Evolutionary conservation across 2,329 filamentous ascomycete species (phyloP).

Genomic region (Colletotrichum nymphaeae): DNA sequence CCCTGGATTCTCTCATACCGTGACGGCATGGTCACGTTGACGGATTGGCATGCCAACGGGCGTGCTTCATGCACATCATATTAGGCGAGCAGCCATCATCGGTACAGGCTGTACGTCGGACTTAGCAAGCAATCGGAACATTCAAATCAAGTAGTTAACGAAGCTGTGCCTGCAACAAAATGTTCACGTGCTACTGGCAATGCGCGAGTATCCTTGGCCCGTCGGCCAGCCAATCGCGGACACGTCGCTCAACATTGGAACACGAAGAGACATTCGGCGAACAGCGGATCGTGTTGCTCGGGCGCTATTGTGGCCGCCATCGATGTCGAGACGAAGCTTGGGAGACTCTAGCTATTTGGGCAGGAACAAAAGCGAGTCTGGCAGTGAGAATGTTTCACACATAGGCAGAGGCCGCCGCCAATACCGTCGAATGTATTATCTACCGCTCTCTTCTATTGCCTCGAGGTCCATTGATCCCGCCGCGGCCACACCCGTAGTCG

Average conservation of each 20-base stretch:
- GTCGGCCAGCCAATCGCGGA: constrained; percentile 2
- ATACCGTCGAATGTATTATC: constrained; percentile 23
- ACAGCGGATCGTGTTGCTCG: background rate
- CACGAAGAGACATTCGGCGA: background rate
- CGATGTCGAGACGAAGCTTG: background rate
- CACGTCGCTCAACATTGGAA: background rate
- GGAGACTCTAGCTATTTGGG: background rate
- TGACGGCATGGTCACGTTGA: constrained; percentile 17
- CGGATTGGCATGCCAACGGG: constrained; percentile 1
- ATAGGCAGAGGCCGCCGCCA: background rate
- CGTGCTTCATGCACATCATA: constrained; percentile 10
- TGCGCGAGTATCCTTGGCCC: constrained; percentile 2
- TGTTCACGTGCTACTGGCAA: constrained; percentile 2
- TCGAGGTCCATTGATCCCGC: constrained; percentile 3
- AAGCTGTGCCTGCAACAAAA: constrained; percentile 4
- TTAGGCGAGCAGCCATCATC: background rate
- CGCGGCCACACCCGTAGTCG: constrained; percentile 20
- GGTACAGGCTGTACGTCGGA: background rate
- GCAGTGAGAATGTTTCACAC: constrained; percentile 13
- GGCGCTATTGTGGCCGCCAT: background rate
- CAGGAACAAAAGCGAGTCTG: background rate
- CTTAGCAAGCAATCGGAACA: constrained; percentile 16
- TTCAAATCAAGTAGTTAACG: background rate
- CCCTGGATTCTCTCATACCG: background rate
- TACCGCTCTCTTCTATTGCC: background rate